Conservation (phyloP, 2,329 filamentous ascomycete species). For the Cercospora janseana region DNA sequence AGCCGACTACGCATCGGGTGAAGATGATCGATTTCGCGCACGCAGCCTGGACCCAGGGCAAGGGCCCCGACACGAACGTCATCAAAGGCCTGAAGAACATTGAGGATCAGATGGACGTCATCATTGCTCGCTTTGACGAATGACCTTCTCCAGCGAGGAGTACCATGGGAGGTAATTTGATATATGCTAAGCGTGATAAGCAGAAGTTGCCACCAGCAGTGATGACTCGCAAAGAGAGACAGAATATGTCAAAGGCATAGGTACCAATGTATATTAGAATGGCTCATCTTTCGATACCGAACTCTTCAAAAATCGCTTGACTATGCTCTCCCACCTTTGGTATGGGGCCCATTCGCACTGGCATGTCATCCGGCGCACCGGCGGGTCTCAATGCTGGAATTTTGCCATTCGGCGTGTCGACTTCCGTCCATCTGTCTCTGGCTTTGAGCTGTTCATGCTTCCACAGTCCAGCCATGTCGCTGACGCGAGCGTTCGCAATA, state of each 20-base stretch:
- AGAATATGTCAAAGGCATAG: not conserved
- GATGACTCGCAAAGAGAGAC: not conserved
- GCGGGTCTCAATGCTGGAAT: constrained; percentile 54
- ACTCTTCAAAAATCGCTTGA: constrained; percentile 45
- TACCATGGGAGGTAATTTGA: too few species aligned
- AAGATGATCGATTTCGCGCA: constrained; percentile 98
- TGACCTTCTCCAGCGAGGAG: not conserved
- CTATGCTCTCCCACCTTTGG: constrained; percentile 54
- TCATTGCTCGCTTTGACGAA: constrained; percentile 32
- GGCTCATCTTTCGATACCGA: constrained; percentile 38
- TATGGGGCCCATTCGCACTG: constrained; percentile 46
- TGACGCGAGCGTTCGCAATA: constrained; percentile 57
- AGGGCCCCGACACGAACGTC: constrained; percentile 87
- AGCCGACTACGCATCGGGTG: constrained; percentile 69
- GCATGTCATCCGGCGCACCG: constrained; percentile 40
- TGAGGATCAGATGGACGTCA: constrained; percentile 35
- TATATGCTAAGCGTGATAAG: not conserved
- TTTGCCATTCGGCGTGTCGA: constrained; percentile 49
- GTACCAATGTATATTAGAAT: not conserved
- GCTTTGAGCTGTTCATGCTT: constrained; percentile 54
- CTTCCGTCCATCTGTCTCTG: constrained; percentile 52
- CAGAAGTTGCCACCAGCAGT: not conserved
- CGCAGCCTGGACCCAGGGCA: constrained; percentile 75
- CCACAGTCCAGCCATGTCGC: constrained; percentile 57
- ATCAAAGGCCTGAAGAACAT: constrained; percentile 60